Conservation (phyloP, 169 alveolate genomes). For the Plasmodium gaboni region DNA sequence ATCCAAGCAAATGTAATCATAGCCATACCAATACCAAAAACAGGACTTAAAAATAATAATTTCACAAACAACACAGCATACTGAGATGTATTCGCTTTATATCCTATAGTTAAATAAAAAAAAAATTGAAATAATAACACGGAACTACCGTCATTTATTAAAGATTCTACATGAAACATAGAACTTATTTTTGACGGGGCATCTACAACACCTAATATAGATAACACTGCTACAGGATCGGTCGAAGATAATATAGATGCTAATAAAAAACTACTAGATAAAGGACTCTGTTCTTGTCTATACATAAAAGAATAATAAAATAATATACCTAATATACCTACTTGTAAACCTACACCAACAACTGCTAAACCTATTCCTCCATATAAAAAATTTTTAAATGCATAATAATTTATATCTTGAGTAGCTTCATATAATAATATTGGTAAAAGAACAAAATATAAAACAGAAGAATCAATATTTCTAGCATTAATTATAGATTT, state of each 20-base stretch:
- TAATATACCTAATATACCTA: conserved; percentile 82
- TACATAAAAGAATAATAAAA: conserved; percentile 85
- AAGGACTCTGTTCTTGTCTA: conserved; percentile 70
- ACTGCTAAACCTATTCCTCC: conserved; percentile 91
- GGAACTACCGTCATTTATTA: conserved; percentile 91
- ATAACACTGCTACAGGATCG: conserved; percentile 92
- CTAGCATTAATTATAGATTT: conserved; percentile 78
- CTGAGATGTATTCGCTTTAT: conserved; percentile 79
- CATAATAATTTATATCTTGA: conserved; percentile 90
- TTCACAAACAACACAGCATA: conserved; percentile 83
- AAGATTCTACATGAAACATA: conserved; percentile 90
- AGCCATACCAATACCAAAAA: conserved; percentile 87
- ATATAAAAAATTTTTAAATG: conserved; percentile 86
- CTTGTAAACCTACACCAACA: conserved; percentile 87
- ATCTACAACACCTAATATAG: conserved; percentile 86
- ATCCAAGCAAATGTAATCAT: conserved; percentile 86
- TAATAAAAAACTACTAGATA: conserved; percentile 85
- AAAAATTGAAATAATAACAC: conserved; percentile 90
- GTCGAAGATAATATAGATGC: conserved; percentile 92
- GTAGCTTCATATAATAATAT: conserved; percentile 91
- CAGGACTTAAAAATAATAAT: conserved; percentile 87
- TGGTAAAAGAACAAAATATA: conserved; percentile 88
- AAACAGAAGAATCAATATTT: conserved; percentile 84
- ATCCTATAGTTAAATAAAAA: conserved; percentile 84
- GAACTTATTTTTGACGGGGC: conserved; percentile 89